phyloP scores from a whole-genome alignment of 1,284 basidiomycete species.

The Stygiomarasmius scandens region DNA sequence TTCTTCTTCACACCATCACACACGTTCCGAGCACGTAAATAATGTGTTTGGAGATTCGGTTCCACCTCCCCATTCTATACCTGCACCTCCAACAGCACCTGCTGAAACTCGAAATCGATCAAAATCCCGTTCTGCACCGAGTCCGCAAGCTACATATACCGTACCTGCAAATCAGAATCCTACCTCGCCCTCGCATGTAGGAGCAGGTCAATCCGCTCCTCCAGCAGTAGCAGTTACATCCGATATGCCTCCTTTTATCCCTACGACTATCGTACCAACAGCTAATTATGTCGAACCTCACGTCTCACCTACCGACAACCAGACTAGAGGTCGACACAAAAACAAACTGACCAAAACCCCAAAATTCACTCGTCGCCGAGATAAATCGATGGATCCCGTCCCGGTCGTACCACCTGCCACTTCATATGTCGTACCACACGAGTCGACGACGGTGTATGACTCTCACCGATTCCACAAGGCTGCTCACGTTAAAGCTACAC shows the following conservation, averaged over 20 bases:
- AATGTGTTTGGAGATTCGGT: too few relatives aligned
- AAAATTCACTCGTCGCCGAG: neutral
- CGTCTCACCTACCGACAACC: neutral
- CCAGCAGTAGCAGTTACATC: neutral
- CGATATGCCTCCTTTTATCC: neutral
- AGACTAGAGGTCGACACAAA: neutral
- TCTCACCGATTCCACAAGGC: too few relatives aligned
- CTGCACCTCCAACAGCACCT: too few relatives aligned
- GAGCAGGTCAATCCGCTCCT: neutral
- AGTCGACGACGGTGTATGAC: neutral
- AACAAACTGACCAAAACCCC: neutral
- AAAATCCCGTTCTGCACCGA: too few relatives aligned
- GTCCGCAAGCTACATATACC: too few relatives aligned
- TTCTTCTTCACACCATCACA: neutral
- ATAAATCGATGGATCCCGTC: neutral
- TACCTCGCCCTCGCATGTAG: too few relatives aligned
- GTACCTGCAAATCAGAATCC: too few relatives aligned
- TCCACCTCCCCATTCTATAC: too few relatives aligned
- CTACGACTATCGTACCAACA: neutral
- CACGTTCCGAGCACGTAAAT: neutral
- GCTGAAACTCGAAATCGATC: too few relatives aligned
- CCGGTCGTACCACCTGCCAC: neutral
- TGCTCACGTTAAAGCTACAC: too few relatives aligned
- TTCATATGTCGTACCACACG: neutral
- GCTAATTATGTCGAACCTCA: neutral